Percentiles rank a stretch among this genome's conserved stretches.
Evolutionary conservation across 768 basidiomycete genomes (phyloP).

Genomic region (Collybiopsis confluens): DNA sequence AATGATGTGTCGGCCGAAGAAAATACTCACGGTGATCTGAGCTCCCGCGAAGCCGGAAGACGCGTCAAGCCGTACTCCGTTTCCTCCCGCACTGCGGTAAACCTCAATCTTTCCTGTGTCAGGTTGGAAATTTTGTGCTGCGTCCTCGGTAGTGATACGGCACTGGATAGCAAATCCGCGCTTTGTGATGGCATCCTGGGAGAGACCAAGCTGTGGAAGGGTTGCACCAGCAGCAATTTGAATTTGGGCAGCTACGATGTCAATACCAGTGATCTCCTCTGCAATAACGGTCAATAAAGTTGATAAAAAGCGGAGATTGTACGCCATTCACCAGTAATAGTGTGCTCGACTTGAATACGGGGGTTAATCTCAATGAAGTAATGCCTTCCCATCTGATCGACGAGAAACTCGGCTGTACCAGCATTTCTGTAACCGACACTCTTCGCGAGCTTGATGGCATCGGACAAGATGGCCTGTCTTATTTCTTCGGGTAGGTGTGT

Average conservation of each 20-base stretch:
- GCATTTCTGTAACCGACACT: constrained; percentile 96
- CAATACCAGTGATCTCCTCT: constrained; percentile 99
- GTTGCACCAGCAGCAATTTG: constrained; percentile 99
- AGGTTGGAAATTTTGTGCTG: constrained; percentile 89
- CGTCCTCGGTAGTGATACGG: constrained; percentile 97
- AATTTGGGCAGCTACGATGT: constrained; percentile 98
- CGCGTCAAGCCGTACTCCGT: constrained; percentile 95
- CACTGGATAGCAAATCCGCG: constrained; percentile 98
- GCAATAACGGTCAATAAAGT: neutral
- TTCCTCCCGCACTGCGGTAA: constrained; percentile 97
- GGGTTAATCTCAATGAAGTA: constrained; percentile 99
- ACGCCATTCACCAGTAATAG: constrained; percentile 77
- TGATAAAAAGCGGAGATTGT: constrained; percentile 1
- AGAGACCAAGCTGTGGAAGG: constrained; percentile 89
- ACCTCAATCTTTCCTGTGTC: constrained; percentile 99
- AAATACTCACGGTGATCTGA: constrained; percentile 80
- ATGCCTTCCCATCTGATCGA: constrained; percentile 93
- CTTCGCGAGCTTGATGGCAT: constrained; percentile 92
- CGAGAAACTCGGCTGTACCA: constrained; percentile 97
- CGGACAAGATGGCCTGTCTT: constrained; percentile 79
- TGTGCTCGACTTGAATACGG: constrained; percentile 99
- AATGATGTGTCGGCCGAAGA: constrained; percentile 4
- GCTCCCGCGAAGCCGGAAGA: constrained; percentile 98
- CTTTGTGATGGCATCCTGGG: constrained; percentile 92
- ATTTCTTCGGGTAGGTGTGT: constrained; percentile 90